Percentiles rank a stretch among this genome's conserved stretches.
Conservation (phyloP, 2,329 filamentous ascomycete species). For the Apiospora aurea region DNA sequence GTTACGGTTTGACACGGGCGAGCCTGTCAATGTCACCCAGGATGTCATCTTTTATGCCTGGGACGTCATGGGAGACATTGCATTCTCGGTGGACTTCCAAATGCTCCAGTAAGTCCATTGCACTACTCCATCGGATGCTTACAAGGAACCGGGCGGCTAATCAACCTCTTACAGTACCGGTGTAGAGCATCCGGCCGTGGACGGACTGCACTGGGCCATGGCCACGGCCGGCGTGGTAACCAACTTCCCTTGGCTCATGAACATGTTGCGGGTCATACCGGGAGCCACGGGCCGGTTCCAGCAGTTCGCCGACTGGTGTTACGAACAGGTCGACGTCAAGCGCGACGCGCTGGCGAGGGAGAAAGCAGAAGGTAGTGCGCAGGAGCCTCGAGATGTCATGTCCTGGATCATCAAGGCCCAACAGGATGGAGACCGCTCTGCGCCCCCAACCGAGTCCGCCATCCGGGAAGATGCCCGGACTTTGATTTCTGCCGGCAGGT, state of each 20-base stretch:
- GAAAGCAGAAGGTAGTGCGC: not conserved
- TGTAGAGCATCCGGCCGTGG: conserved; percentile 17
- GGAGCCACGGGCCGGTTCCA: not conserved
- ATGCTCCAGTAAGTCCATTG: not conserved
- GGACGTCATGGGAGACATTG: conserved; percentile 27
- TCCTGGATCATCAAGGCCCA: conserved; percentile 24
- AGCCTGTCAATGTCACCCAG: not conserved
- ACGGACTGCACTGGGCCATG: conserved; percentile 23
- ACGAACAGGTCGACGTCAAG: not conserved
- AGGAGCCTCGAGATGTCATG: conserved; percentile 23
- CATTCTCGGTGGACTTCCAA: conserved; percentile 19
- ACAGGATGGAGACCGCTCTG: not conserved
- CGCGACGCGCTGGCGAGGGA: not conserved
- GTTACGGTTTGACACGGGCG: too few relatives aligned
- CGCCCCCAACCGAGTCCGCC: not conserved
- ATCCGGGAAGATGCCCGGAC: conserved; percentile 29
- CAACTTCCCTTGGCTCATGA: conserved; percentile 25
- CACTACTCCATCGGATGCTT: too few relatives aligned
- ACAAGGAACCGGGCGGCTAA: too few relatives aligned
- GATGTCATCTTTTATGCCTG: conserved; percentile 21
- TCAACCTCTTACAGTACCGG: not conserved
- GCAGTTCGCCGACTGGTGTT: conserved; percentile 23
- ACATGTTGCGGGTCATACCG: conserved; percentile 14
- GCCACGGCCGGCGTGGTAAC: conserved; percentile 15
- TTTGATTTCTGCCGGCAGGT: conserved; percentile 30